phyloP scores from a whole-genome alignment of 176 grass and related monocot species.

The Bothriochloa decipiens region DNA sequence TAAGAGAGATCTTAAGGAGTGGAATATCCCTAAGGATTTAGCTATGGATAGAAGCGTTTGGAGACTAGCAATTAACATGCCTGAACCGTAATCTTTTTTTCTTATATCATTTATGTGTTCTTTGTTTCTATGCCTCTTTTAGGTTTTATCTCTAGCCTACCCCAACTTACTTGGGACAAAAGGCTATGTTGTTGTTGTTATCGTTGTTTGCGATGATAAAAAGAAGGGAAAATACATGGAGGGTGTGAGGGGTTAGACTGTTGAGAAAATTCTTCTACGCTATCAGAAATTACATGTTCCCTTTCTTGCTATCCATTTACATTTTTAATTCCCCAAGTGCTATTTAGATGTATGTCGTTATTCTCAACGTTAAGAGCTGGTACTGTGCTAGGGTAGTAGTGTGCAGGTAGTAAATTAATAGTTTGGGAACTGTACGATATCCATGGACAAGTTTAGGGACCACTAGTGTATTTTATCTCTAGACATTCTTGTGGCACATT shows the following conservation, averaged over 20 bases:
- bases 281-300: not conserved
- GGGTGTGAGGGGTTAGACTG: not conserved
- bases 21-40: too few relatives aligned
- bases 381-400: not conserved
- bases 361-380: not conserved
- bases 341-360: not conserved
- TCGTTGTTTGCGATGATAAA: not conserved
- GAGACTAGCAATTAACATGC: too few relatives aligned
- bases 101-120: too few relatives aligned
- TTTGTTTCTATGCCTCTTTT: too few relatives aligned
- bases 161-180: too few relatives aligned
- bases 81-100: too few relatives aligned
- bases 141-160: too few relatives aligned
- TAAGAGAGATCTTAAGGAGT: too few relatives aligned
- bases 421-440: not conserved
- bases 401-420: not conserved
- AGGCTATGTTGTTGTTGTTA: too few relatives aligned
- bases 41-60: too few relatives aligned
- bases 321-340: not conserved
- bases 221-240: not conserved
- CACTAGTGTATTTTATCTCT: not conserved
- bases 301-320: not conserved
- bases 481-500: not conserved
- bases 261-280: not conserved
- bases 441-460: not conserved